These are phyloP conservation scores for Corymbia calophylla DNA, from an alignment of 441 rosid genomes.

Conservation along the genomic window DNA sequence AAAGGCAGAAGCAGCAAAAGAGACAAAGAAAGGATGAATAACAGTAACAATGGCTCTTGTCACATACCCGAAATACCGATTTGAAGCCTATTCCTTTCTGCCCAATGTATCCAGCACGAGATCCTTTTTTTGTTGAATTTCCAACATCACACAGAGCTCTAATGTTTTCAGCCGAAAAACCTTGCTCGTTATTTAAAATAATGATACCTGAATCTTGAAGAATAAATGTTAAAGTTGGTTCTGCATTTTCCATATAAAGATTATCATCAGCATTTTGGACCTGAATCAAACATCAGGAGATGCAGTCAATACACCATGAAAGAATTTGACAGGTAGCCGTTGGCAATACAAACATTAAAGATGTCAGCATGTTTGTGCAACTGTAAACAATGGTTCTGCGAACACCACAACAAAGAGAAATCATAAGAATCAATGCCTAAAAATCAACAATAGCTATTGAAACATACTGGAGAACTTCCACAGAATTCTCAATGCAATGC, in stretches of 20 bases:
- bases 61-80: conserved; percentile 95
- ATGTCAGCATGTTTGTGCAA: not conserved
- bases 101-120: conserved; percentile 85
- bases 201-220: conserved; percentile 72
- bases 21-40: not conserved
- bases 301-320: not conserved
- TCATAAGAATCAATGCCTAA: not conserved
- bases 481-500: not conserved
- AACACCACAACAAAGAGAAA: not conserved
- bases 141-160: conserved; percentile 99
- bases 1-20: not conserved
- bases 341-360: not conserved
- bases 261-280: conserved; percentile 99
- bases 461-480: not conserved
- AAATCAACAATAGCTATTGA: not conserved
- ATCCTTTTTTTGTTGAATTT: conserved; percentile 89
- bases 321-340: not conserved
- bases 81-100: conserved; percentile 99
- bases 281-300: conserved; percentile 38
- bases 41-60: not conserved
- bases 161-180: conserved; percentile 82
- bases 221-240: conserved; percentile 85
- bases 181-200: conserved; percentile 87
- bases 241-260: conserved; percentile 56
- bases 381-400: not conserved